phyloP scores from a whole-genome alignment of 2,329 filamentous ascomycete genomes.

The Fusarium stilboides region DNA sequence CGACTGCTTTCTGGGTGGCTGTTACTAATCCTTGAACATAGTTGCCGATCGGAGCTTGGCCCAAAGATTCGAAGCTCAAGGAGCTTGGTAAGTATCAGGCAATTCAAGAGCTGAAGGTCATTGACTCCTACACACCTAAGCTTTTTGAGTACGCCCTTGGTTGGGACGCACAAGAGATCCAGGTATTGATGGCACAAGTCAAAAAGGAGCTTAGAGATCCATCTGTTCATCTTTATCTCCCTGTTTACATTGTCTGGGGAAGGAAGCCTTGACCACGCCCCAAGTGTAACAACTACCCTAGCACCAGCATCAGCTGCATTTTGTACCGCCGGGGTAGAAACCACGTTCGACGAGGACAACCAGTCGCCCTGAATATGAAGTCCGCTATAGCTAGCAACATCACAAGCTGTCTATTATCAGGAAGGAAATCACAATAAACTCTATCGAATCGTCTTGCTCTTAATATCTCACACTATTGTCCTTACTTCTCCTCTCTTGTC shows the following conservation, averaged over 20 bases:
- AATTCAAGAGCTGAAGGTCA: slow-evolving; percentile 26
- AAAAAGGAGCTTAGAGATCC: slow-evolving; percentile 37
- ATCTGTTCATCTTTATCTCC: slow-evolving; percentile 36
- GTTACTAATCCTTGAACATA: neutral
- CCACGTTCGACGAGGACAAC: no score
- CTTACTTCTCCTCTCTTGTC: no score
- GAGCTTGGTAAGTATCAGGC: slow-evolving; percentile 29
- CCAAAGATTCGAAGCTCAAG: slow-evolving; percentile 26
- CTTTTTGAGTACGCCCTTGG: slow-evolving; percentile 32
- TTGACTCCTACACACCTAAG: slow-evolving; percentile 37
- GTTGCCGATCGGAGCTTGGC: slow-evolving; percentile 31
- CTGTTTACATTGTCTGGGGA: slow-evolving; percentile 32
- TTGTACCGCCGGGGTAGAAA: no score
- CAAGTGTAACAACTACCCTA: no score
- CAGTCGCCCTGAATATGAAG: no score
- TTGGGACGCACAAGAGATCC: slow-evolving; percentile 31
- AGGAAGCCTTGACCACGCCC: slow-evolving; percentile 16
- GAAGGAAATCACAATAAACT: no score
- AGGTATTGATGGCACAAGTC: slow-evolving; percentile 33
- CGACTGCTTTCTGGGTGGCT: no score
- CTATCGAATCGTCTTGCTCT: no score
- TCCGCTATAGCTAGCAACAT: no score
- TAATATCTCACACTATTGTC: no score
- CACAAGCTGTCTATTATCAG: no score
- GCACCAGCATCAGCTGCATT: no score